Base-by-base conservation (phyloP, 345 rosid genomes). In the Citrus glauca region DNA sequence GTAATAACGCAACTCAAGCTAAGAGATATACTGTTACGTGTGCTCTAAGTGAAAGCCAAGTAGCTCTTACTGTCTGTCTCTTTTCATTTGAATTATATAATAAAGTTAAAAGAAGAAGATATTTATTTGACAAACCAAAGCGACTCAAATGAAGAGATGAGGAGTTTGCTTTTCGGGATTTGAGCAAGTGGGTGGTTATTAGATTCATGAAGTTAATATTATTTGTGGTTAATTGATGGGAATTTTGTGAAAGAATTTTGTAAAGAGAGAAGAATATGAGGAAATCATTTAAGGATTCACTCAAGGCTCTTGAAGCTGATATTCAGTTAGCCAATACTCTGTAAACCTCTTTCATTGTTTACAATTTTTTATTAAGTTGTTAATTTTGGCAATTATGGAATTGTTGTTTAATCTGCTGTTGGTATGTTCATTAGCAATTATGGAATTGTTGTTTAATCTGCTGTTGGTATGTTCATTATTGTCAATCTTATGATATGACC, bases 301-400 rank as follows among this genome's bases (percentile, higher is more conserved):
- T 95, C 30, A 95, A 95, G 82, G 94, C 98, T 72, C 97, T 95
- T 50, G 98, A 95, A 88, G 98, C 99, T 79, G 99, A 95, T 89
- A 95, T 95, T 56, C 99, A 95, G 85, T 91, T 92, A 75, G 99
- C 99, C 83, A 95, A 95, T 80, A 90, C 98, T 70, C 86, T 95
- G 99, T 95, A 91, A 83, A 25, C 81, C 77, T 71, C 79, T 74
- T 13, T 71, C 32, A 70, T 73, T 77, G 33, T 79, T 7, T 38
- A 1, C 33, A 25, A 78, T 48, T 8, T 9, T 35, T 35, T 40
- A 42, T 20, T 42, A 6, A 27, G 56, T 40, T 66, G 25, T 78
- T 38, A 6, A 32, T 20, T 59, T 67, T 76, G 7, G 22, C 9
- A 59, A 5, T 48, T 70, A 33, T 45, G 48, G 63, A 0, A 10